Base-by-base conservation (phyloP, 1,139 yeast genomes). In the Pichia sp. region DNA sequence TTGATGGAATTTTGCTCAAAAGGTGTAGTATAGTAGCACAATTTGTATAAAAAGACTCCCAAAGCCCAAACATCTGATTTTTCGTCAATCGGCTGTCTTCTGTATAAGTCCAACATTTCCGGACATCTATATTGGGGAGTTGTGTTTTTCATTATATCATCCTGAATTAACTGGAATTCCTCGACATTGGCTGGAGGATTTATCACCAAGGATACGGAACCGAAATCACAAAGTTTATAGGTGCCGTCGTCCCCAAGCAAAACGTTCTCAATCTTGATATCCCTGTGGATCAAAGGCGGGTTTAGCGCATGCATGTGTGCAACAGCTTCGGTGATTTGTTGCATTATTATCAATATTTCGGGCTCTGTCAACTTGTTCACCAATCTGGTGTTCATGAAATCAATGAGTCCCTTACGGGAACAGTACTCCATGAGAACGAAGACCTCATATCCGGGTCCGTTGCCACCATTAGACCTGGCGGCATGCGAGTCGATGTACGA, bases 401-500 rank as follows among this genome's bases (percentile, higher is more conserved):
- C 98, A 49, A 93, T 85, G 58, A 93, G 75, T 0, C 97, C 96
- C 63, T 90, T 87, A 57, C 88, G 80, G 10, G 85, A 78, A 67
- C 99, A 93, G 67, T 85, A 84, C 69, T 93, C 99, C 99, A 93
- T 93, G 59, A 93, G 75, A 38, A 93, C 76, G 59, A 92, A 82
- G 51, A 95, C 97, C 71, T 93, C 99, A 68, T 89, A 93, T 19
- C 73, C 73, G 46, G 70, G 72, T 43, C 73, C 69, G 41, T 64
- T 64, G 41, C 73, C 70, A 48, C 64, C 64, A 15, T 70, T 66
- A 58, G 75, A 70, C 62, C 97, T 75, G n/a, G 95, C 82, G 4
- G 99, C 99, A 72, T 93, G 96, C 2, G 97, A 89, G 70, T 95
- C 99, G 59, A 87, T 88, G 67, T 93, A 95, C 30, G 87, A 82